phyloP scores from a whole-genome alignment of 768 basidiomycete genomes.

The Mycena indigotica region DNA sequence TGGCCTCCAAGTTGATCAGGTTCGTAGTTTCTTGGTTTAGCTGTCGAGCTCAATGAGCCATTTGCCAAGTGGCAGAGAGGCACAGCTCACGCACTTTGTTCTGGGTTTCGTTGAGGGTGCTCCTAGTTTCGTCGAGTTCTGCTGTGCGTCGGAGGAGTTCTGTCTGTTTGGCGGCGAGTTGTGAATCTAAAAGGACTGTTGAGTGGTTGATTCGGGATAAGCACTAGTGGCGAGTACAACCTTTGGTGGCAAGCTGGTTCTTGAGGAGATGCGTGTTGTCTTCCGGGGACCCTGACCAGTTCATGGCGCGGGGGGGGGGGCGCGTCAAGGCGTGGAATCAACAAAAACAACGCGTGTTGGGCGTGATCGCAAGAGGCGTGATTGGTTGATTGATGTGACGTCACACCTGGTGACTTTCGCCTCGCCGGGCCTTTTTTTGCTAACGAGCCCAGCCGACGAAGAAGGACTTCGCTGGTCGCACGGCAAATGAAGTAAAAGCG shows the following conservation, averaged over 20 bases:
- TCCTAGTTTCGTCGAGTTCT: constrained; percentile 46
- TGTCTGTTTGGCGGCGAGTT: constrained; percentile 50
- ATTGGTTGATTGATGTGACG: no score
- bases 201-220: constrained; percentile 12
- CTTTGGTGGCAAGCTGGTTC: constrained; percentile 54
- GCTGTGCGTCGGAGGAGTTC: constrained; percentile 43
- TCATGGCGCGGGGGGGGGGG: background rate
- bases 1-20: constrained; percentile 54
- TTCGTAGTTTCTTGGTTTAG: constrained; percentile 59
- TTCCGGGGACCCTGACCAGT: constrained; percentile 33
- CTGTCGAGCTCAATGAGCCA: constrained; percentile 36
- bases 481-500: no score
- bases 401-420: no score
- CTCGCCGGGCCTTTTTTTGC: no score
- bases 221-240: constrained; percentile 28
- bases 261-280: constrained; percentile 49
- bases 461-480: no score
- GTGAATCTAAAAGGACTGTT: constrained; percentile 49
- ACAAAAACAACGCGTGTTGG: no score
- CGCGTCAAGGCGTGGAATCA: background rate
- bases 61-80: background rate
- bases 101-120: constrained; percentile 45
- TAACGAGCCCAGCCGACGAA: no score
- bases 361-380: no score
- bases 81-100: constrained; percentile 47